Base-by-base conservation (phyloP, 1,284 basidiomycete genomes). In the Malassezia caprae region DNA sequence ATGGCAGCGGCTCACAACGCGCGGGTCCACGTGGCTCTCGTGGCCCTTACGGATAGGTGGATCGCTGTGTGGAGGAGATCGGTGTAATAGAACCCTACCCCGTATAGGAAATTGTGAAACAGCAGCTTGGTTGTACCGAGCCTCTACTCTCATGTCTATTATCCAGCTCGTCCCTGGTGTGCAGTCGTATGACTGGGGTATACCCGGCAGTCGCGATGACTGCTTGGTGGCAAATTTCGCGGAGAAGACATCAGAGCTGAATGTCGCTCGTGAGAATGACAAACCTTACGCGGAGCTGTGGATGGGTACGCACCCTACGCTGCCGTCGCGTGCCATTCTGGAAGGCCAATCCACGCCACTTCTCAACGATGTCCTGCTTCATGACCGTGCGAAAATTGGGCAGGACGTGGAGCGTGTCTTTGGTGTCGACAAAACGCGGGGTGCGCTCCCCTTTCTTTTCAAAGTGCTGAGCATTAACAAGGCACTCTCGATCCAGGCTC, bases 271-370 rank as follows among this genome's bases (percentile, higher is more conserved):
- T 17, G 42, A 65, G 27, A 49, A 55, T 3, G 44, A 54, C 24
- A 63, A 57, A 24, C 67, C 67, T 2, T 74, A 70, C 50, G 72
- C 72, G 6, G 72, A 74, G 64, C 60, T 74, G 7, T 99, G 94
- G 94, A 98, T 98, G 93, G 94, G 94, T 15, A 96, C 94, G 0
- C 94, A 98, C 71, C 82, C 88, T 1, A 87, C 82, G 23, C 82
- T 89, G 10, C 93, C 93, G 0, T 90, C 90, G 2, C 81, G 78
- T 43, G 76, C 87, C 53, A 45, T 64, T 11, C 7, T 32, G 2
- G 12, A 19, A 5, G 21, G 35, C 17, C 39, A 34, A 30, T 32
- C 49, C 4, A 27, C 34, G 8, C 48, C 56, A 8, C 42, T 53
- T 10, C 60, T 73, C 12, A 56, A 63, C 0, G 52, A 54, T 8